These are phyloP conservation scores for Escovopsis sp. DNA, from an alignment of 2,329 filamentous ascomycete genomes.

Conservation along the genomic window DNA sequence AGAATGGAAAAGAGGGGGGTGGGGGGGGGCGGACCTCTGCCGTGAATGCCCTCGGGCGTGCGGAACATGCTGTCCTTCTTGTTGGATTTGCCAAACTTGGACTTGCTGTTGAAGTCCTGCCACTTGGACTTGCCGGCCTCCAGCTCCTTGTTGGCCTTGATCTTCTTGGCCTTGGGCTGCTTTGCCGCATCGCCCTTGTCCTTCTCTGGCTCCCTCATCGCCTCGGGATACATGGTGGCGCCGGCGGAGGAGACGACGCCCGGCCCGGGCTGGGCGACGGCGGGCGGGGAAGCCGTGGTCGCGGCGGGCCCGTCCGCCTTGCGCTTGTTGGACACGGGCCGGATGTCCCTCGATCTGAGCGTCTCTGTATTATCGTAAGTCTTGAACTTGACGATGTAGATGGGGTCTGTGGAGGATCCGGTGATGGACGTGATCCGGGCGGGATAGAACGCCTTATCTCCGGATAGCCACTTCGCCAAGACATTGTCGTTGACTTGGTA, in stretches of 20 bases:
- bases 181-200: constrained; percentile 49
- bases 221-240: constrained; percentile 46
- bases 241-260: constrained; percentile 39
- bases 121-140: constrained; percentile 87
- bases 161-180: constrained; percentile 70
- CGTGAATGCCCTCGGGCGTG: constrained; percentile 73
- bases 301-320: constrained; percentile 68
- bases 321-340: constrained; percentile 65
- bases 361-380: constrained; percentile 78
- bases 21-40: constrained; percentile 50
- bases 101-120: constrained; percentile 81
- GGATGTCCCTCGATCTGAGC: constrained; percentile 67
- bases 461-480: constrained; percentile 78
- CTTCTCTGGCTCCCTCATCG: constrained; percentile 45
- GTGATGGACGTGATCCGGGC: constrained; percentile 89
- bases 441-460: constrained; percentile 81
- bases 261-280: constrained; percentile 22
- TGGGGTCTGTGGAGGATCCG: constrained; percentile 75
- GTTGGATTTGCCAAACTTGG: constrained; percentile 47
- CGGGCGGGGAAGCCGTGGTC: constrained; percentile 25
- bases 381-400: constrained; percentile 93
- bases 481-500: constrained; percentile 86
- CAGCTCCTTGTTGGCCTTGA: constrained; percentile 79
- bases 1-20: background rate
- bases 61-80: constrained; percentile 98